Percentiles rank a stretch among this genome's conserved stretches.
These are phyloP conservation scores for Pisolithus albus DNA, from an alignment of 768 basidiomycete species.

Conservation along the genomic window DNA sequence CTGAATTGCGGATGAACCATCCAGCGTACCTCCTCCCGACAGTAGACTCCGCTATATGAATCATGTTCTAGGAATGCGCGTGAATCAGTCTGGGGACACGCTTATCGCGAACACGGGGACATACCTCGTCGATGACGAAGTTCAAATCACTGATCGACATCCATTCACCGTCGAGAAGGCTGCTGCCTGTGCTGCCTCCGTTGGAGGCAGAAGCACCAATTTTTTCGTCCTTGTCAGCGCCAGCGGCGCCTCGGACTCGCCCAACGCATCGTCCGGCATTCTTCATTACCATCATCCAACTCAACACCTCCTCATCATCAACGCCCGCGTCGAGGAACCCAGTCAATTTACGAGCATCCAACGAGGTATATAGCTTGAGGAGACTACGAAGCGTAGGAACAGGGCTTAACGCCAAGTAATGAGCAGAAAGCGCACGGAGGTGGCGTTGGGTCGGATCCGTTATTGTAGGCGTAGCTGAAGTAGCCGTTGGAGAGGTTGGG, in stretches of 20 bases:
- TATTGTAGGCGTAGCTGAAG: constrained; percentile 12
- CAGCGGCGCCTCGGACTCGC: constrained; percentile 34
- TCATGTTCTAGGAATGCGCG: constrained; percentile 66
- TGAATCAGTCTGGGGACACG: neutral
- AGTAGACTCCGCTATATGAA: constrained; percentile 92
- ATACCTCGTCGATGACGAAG: constrained; percentile 89
- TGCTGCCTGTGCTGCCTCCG: constrained; percentile 31
- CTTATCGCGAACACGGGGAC: constrained; percentile 15
- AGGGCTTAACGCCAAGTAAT: constrained; percentile 66
- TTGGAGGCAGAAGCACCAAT: constrained; percentile 6
- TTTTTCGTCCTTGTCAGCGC: constrained; percentile 33
- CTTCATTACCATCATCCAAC: constrained; percentile 97
- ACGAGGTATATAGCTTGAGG: constrained; percentile 90
- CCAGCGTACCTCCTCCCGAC: constrained; percentile 90
- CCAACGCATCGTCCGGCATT: constrained; percentile 72
- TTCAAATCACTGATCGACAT: constrained; percentile 91
- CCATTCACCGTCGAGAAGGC: constrained; percentile 77
- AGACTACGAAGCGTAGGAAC: constrained; percentile 86
- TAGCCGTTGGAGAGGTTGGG: constrained; percentile 20
- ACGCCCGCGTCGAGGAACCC: constrained; percentile 71
- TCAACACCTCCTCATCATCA: constrained; percentile 90
- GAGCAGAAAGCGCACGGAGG: constrained; percentile 75
- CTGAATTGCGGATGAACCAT: constrained; percentile 96
- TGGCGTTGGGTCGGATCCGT: constrained; percentile 79
- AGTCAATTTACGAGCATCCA: constrained; percentile 87